phyloP scores from a whole-genome alignment of 805 yeast genomes.

The Metschnikowia santaceciliae region DNA sequence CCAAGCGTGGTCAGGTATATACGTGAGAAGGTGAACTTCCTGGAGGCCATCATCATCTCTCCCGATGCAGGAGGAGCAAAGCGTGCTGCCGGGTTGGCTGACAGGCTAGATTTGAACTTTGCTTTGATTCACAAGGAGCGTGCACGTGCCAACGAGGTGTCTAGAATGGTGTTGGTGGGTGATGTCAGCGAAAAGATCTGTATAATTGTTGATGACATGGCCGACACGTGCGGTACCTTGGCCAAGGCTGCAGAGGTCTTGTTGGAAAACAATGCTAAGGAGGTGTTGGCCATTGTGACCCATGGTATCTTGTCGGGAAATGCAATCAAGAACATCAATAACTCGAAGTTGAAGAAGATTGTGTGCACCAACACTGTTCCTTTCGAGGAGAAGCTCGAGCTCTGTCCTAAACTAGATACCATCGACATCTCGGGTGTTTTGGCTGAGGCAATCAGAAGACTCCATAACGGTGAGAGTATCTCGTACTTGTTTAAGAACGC shows the following conservation, averaged over 20 bases:
- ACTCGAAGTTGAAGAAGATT: conserved; percentile 61
- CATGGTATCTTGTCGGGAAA: conserved; percentile 77
- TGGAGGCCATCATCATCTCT: conserved; percentile 70
- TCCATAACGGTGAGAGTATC: conserved; percentile 84
- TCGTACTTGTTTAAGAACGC: conserved; percentile 73
- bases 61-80: conserved; percentile 93
- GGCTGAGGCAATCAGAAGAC: conserved; percentile 79
- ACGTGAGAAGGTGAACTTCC: conserved; percentile 52
- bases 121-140: conserved; percentile 85
- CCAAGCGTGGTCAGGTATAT: conserved; percentile 76
- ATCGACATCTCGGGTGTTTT: conserved; percentile 71
- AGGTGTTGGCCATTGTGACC: conserved; percentile 78
- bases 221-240: conserved; percentile 84
- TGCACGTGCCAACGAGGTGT: conserved; percentile 77
- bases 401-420: conserved; percentile 60
- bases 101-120: conserved; percentile 71
- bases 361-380: conserved; percentile 83
- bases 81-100: conserved; percentile 83
- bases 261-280: conserved; percentile 61
- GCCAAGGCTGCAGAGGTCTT: conserved; percentile 79
- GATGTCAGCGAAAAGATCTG: conserved; percentile 75
- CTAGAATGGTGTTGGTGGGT: conserved; percentile 82
- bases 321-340: conserved; percentile 67
- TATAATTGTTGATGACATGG: conserved; percentile 83
- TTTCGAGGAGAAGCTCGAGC: conserved; percentile 55